Base-by-base conservation (phyloP, 345 rosid species). In the Sisymbrium altissimum region DNA sequence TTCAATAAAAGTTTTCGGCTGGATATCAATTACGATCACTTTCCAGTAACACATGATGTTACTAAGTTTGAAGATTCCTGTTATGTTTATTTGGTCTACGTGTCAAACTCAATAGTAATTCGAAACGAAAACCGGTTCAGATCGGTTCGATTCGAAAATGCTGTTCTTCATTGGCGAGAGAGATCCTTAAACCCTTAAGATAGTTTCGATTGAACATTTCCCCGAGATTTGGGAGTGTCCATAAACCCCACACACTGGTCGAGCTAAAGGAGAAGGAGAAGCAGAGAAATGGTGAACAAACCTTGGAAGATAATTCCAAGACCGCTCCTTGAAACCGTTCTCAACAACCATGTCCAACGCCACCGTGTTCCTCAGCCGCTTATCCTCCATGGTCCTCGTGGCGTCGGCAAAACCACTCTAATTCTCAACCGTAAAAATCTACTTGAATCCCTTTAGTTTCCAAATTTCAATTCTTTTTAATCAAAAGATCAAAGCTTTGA, bases 301-400 rank as follows among this genome's bases (percentile, higher is more conserved):
- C 72, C 94, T 71, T 96, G 99, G 99, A 92, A 80, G 82, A 82
- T 96, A 62, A 83, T 90, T 59, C 94, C 97, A 65, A 85, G 90
- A 49, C 94, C 97, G 13, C 78, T 92, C 21, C 81, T 96, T 6
- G 99, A 96, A 81, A 84, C 96, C 4, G 68, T 90, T 45, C 90
- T 96, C 75, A 90, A 87, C 86, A 90, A 89, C 80, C 99, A 96
- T 57, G 94, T 90, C 36, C 97, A 90, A 72, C 94, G 86, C 86
- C 98, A 90, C 86, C 93, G 98, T 30, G 99, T 90, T 60, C 90
- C 81, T 81, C 99, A 96, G 72, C 89, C 97, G 15, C 97, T 96
- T 76, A 82, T 96, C 74, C 83, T 92, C 84, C 98, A 92, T 49
- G 98, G 99, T 48, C 99, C 99, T 68, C 91, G 99, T 21, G 99